A percentile compares a stretch with the other conserved stretches of the same genome.
These are phyloP conservation scores for Singerocomus inundabilis DNA, from an alignment of 1,284 basidiomycete genomes.

Conservation along the genomic window DNA sequence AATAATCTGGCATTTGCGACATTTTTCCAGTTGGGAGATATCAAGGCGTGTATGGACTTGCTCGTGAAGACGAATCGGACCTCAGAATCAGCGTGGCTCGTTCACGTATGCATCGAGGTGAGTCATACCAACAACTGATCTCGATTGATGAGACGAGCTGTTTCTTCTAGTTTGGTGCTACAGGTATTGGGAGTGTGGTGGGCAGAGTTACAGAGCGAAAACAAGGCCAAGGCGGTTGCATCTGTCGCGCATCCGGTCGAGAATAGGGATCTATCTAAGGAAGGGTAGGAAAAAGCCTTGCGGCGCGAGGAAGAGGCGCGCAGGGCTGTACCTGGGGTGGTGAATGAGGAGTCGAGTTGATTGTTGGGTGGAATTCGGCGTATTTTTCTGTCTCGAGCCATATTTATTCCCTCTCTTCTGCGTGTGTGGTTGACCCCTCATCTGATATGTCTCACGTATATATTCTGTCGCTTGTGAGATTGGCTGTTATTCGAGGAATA, in stretches of 20 bases:
- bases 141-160: not conserved
- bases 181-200: slow-evolving; percentile 64
- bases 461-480: too few species aligned
- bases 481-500: too few species aligned
- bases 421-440: too few species aligned
- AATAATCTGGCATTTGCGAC: slow-evolving; percentile 95
- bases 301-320: too few species aligned
- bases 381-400: not conserved
- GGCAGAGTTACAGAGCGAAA: slow-evolving; percentile 62
- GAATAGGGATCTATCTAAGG: slow-evolving; percentile 67
- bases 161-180: slow-evolving; percentile 50
- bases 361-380: not conserved
- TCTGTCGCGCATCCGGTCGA: slow-evolving; percentile 76
- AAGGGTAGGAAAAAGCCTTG: too few species aligned
- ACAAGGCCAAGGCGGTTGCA: slow-evolving; percentile 78
- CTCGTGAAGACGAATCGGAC: slow-evolving; percentile 82
- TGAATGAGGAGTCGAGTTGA: slow-evolving; percentile 3
- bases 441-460: too few species aligned
- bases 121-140: slow-evolving; percentile 11
- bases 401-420: too few species aligned
- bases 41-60: slow-evolving; percentile 78
- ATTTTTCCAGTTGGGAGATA: slow-evolving; percentile 77
- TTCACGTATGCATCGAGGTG: slow-evolving; percentile 91
- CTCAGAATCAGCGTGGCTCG: slow-evolving; percentile 93
- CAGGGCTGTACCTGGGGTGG: not conserved